phyloP scores from a whole-genome alignment of 441 rosid genomes.

The Brassica hybrid region DNA sequence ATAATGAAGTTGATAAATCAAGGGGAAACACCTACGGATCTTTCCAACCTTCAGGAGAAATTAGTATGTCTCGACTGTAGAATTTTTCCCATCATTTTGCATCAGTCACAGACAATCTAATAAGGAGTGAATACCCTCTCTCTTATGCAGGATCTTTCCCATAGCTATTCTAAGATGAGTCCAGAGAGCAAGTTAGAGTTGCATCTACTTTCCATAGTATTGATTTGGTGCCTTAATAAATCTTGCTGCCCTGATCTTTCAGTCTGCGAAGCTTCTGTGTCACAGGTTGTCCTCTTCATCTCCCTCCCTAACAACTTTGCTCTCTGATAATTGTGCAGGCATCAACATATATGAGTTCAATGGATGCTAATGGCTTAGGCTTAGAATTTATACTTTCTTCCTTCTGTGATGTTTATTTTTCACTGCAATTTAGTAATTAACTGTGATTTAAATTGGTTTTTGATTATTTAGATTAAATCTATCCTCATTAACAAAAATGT shows the following conservation, averaged over 20 bases:
- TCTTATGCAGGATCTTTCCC: conserved; percentile 63
- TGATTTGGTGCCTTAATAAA: conserved; percentile 65
- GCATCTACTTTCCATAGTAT: conserved; percentile 68
- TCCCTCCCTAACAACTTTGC: conserved; percentile 23
- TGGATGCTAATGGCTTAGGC: background rate
- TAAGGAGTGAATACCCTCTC: conserved; percentile 33
- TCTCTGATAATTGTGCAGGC: conserved; percentile 8
- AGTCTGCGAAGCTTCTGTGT: conserved; percentile 57
- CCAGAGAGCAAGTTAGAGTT: conserved; percentile 79
- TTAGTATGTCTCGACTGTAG: conserved; percentile 49
- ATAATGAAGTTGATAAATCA: conserved; percentile 58
- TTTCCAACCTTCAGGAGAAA: conserved; percentile 43
- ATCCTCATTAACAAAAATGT: background rate
- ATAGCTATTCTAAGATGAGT: conserved; percentile 59
- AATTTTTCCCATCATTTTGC: conserved; percentile 18
- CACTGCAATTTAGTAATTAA: conserved; percentile 3
- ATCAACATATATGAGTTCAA: background rate
- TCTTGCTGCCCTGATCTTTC: conserved; percentile 57
- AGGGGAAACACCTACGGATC: conserved; percentile 43
- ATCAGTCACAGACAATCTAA: conserved; percentile 11
- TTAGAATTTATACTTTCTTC: conserved; percentile 14
- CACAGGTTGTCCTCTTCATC: conserved; percentile 57
- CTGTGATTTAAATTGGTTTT: background rate
- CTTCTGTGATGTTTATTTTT: background rate
- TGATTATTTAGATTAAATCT: background rate